Conservation (phyloP, 768 basidiomycete genomes). For the Podaxis sp. region DNA sequence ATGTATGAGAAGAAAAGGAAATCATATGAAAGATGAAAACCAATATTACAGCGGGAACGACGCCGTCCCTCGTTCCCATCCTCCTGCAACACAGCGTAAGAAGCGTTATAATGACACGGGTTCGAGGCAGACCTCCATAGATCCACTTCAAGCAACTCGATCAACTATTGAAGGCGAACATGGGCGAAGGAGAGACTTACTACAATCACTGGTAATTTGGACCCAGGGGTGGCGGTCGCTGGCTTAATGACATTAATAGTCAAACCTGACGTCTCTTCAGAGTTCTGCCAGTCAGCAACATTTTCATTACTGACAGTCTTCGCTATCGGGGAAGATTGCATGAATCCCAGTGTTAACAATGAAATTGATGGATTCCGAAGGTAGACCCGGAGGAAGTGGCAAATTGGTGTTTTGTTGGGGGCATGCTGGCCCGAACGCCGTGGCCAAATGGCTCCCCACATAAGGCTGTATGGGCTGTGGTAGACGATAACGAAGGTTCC, state of each 20-base stretch:
- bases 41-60: constrained; percentile 4
- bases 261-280: constrained; percentile 34
- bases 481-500: constrained; percentile 42
- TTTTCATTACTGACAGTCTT: constrained; percentile 41
- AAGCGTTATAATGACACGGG: not conserved
- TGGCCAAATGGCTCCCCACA: constrained; percentile 35
- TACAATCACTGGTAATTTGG: constrained; percentile 53
- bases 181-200: constrained; percentile 31
- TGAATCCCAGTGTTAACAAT: constrained; percentile 29
- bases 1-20: not conserved
- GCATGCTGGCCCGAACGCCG: constrained; percentile 45
- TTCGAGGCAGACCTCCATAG: constrained; percentile 37
- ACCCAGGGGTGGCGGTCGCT: constrained; percentile 31
- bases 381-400: constrained; percentile 29
- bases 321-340: constrained; percentile 29
- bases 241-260: constrained; percentile 55
- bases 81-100: constrained; percentile 17
- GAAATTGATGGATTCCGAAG: constrained; percentile 28
- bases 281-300: not conserved
- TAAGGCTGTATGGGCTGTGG: constrained; percentile 40
- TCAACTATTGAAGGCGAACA: not conserved
- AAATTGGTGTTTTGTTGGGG: constrained; percentile 41
- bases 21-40: not conserved
- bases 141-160: constrained; percentile 40
- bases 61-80: constrained; percentile 27